phyloP scores from a whole-genome alignment of 2,329 filamentous ascomycete genomes.

The Erysiphe pulchra region DNA sequence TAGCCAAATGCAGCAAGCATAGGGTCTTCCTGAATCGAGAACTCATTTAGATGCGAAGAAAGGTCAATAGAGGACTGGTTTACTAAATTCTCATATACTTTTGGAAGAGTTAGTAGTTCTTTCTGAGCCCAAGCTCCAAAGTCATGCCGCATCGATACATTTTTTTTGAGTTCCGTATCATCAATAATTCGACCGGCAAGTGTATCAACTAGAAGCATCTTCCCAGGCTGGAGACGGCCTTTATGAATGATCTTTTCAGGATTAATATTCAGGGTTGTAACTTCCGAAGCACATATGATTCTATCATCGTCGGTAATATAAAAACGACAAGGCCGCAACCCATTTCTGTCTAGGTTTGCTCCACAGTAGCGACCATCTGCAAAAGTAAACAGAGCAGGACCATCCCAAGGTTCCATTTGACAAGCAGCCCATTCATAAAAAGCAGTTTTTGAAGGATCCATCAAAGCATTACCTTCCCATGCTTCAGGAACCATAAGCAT shows the following conservation, averaged over 20 bases:
- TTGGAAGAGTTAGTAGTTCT: conserved; percentile 59
- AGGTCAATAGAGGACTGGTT: conserved; percentile 36
- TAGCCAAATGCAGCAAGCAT: conserved; percentile 74
- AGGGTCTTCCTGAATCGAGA: conserved; percentile 58
- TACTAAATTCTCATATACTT: conserved; percentile 36
- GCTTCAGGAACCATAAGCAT: conserved; percentile 98
- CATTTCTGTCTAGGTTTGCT: conserved; percentile 89
- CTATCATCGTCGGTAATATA: conserved; percentile 93
- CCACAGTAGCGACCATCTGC: conserved; percentile 90
- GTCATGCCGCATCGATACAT: conserved; percentile 64
- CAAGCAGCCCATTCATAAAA: conserved; percentile 98
- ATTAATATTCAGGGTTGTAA: conserved; percentile 77
- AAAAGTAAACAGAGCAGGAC: conserved; percentile 88
- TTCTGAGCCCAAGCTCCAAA: conserved; percentile 75
- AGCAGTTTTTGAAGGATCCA: conserved; percentile 86
- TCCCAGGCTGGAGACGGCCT: conserved; percentile 76
- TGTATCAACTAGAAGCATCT: conserved; percentile 90
- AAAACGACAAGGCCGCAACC: conserved; percentile 83
- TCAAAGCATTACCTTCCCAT: conserved; percentile 78
- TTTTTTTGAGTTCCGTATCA: conserved; percentile 72
- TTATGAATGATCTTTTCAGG: conserved; percentile 80
- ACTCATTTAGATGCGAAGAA: conserved; percentile 37
- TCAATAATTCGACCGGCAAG: conserved; percentile 80
- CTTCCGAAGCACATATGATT: conserved; percentile 91
- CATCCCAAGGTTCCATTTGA: conserved; percentile 98